phyloP scores from a whole-genome alignment of 2,329 filamentous ascomycete genomes.

The Cordyceps fumosorosea region DNA sequence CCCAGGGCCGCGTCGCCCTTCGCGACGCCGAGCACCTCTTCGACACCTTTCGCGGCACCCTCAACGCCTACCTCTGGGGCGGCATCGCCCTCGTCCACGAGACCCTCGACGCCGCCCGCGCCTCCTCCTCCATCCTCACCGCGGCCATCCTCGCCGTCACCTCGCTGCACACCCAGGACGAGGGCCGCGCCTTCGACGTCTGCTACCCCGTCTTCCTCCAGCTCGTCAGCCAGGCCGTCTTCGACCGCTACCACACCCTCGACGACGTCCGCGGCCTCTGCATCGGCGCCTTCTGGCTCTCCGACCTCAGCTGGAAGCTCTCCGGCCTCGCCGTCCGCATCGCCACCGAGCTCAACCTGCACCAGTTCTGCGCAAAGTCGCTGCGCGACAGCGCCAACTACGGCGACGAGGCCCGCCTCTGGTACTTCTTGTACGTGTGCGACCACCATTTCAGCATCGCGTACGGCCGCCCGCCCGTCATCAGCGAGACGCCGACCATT shows the following conservation, averaged over 20 bases:
- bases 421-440: conserved; percentile 59
- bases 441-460: conserved; percentile 61
- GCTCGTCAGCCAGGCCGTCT: conserved; percentile 50
- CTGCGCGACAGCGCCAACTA: conserved; percentile 37
- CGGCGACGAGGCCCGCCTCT: conserved; percentile 50
- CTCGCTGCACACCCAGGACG: conserved; percentile 24
- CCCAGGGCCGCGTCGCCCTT: conserved; percentile 21
- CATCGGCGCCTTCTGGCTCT: conserved; percentile 59
- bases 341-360: conserved; percentile 50
- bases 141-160: conserved; percentile 28
- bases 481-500: conserved; percentile 50
- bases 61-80: conserved; percentile 28
- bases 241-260: conserved; percentile 44
- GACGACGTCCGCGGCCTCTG: conserved; percentile 56
- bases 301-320: conserved; percentile 49
- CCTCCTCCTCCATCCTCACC: conserved; percentile 24
- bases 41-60: conserved; percentile 21
- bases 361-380: conserved; percentile 45
- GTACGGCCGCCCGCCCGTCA: conserved; percentile 52
- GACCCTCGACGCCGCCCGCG: conserved; percentile 21
- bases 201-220: conserved; percentile 54
- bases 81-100: conserved; percentile 25
- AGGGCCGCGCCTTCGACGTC: conserved; percentile 43
- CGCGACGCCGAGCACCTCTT: conserved; percentile 24
- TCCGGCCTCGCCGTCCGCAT: conserved; percentile 53